phyloP scores from a whole-genome alignment of 768 basidiomycete species.

The Lyophyllum decastes region DNA sequence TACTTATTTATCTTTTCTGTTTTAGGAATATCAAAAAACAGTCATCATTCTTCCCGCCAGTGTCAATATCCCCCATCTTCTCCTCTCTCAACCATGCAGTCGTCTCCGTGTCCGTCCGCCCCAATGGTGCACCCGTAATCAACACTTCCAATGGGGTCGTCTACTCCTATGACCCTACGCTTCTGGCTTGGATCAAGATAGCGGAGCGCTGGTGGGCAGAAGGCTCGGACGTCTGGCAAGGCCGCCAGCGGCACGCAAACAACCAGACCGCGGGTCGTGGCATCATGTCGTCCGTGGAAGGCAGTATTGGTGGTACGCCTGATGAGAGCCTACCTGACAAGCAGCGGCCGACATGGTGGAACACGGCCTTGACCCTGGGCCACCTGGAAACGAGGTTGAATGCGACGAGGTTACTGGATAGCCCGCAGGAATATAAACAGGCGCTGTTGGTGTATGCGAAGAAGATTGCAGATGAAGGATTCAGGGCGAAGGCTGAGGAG shows the following conservation, averaged over 20 bases:
- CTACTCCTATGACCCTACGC: constrained; percentile 73
- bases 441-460: constrained; percentile 76
- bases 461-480: constrained; percentile 88
- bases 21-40: constrained; percentile 77
- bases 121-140: constrained; percentile 80
- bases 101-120: constrained; percentile 64
- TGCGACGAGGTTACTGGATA: constrained; percentile 74
- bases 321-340: constrained; percentile 41
- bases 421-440: constrained; percentile 82
- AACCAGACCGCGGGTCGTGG: constrained; percentile 45
- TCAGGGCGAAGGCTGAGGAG: constrained; percentile 87
- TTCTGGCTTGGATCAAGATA: constrained; percentile 73
- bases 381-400: constrained; percentile 86
- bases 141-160: constrained; percentile 76
- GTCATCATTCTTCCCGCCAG: constrained; percentile 62
- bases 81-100: constrained; percentile 62
- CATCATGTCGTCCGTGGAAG: constrained; percentile 55
- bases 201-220: constrained; percentile 84
- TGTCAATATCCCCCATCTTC: constrained; percentile 63
- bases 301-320: constrained; percentile 37
- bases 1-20: constrained; percentile 1
- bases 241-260: constrained; percentile 51
- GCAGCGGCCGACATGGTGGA: constrained; percentile 78
- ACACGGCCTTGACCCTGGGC: constrained; percentile 77
- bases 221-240: constrained; percentile 83